Base-by-base conservation (phyloP, 495 filamentous ascomycete species). In the Symbiotaphrina buchneri region DNA sequence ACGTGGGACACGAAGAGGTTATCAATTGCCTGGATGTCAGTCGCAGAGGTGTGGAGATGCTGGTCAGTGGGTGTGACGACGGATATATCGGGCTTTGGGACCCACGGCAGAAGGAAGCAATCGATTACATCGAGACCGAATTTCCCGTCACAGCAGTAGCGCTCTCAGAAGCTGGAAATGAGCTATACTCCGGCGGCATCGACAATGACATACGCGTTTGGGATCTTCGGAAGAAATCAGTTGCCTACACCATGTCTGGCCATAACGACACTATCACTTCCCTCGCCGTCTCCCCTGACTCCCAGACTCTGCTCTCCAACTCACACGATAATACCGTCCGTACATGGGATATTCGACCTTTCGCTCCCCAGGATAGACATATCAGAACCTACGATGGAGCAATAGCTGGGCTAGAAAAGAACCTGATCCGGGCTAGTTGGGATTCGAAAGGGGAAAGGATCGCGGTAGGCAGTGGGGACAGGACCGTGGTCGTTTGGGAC, bases 161-260 rank as follows among this genome's bases (percentile, higher is more conserved):
- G 3, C 50, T 94, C 5, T 74, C 83, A 3, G 84, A 93, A 52
- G 80, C 82, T 11, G 87, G 85, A 10, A 93, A 87, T 46, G 90
- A 99, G 52, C 64, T 99, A 5, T 99, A 83, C 48, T 83, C 75
- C 11, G 87, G 87, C 21, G 77, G 83, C 6, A 94, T 99, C 34
- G 87, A 95, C 48, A 92, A 94, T 41, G 82, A 90, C 35, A 91
- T 99, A 47, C 83, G 90, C 45, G 79, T 87, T 5, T 99, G 85
- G 81, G 90, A 99, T 53, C 50, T 94, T 36, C 71, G 90, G 39
- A 94, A 92, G 54, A 80, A 84, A 46, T 68, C 68, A 0, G 65
- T 92, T 1, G 68, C 76, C 6, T 93, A 93, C 45, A 71, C 77
- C 2, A 73, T 99, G 65, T 41, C 75, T 6, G 87, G 90, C 2